A percentile compares a stretch with the other conserved stretches of the same genome.
Evolutionary conservation across 2,329 filamentous ascomycete genomes (phyloP).

Genomic region (Colletotrichum sp.): DNA sequence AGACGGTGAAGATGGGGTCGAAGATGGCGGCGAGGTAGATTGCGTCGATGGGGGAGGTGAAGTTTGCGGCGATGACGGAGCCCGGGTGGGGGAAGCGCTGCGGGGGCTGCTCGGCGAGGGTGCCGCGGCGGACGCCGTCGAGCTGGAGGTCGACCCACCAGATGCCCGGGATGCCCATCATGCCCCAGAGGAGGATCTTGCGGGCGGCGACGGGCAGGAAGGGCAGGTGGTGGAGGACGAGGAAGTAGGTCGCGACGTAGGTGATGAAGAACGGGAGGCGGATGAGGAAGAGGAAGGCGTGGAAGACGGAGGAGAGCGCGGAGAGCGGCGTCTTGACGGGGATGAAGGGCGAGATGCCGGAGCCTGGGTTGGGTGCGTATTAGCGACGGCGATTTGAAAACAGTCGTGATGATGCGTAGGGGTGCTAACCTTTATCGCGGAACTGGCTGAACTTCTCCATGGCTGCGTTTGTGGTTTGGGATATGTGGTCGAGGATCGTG

Average conservation of each 20-base stretch:
- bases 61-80: conserved; percentile 86
- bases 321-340: conserved; percentile 74
- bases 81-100: conserved; percentile 79
- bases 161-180: conserved; percentile 88
- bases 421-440: conserved; percentile 76
- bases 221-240: conserved; percentile 83
- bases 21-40: conserved; percentile 96
- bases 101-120: conserved; percentile 74
- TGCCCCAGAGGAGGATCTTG: conserved; percentile 86
- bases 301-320: conserved; percentile 66
- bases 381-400: neutral
- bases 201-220: conserved; percentile 64
- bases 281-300: conserved; percentile 77
- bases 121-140: conserved; percentile 93
- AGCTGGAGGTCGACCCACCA: conserved; percentile 99
- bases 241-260: conserved; percentile 74
- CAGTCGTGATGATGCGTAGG: neutral
- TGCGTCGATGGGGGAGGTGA: conserved; percentile 91
- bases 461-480: neutral
- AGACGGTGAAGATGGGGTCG: conserved; percentile 90
- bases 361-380: conserved; percentile 64
- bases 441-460: conserved; percentile 98
- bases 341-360: conserved; percentile 95
- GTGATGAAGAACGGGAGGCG: conserved; percentile 80
- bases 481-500: neutral